A percentile compares a stretch with the other conserved stretches of the same genome.
These are phyloP conservation scores for Solanum phureja DNA, from an alignment of 257 asterid species.

Conservation along the genomic window DNA sequence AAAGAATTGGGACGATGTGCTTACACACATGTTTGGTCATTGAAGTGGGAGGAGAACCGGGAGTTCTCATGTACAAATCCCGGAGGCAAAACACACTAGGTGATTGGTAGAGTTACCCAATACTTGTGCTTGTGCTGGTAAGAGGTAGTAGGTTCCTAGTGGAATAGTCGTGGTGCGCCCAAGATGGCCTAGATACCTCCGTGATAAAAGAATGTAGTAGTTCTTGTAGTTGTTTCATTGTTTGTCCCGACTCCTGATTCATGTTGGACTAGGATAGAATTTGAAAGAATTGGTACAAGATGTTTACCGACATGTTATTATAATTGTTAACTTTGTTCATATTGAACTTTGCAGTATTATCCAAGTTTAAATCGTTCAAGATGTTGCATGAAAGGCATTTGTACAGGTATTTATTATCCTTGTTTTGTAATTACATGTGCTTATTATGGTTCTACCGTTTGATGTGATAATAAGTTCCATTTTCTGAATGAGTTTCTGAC, in stretches of 20 bases:
- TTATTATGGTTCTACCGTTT: neutral
- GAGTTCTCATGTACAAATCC: neutral
- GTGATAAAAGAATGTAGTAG: neutral
- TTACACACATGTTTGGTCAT: neutral
- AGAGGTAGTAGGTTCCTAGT: neutral
- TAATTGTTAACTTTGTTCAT: conserved; percentile 7
- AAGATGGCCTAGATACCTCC: neutral
- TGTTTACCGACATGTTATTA: neutral
- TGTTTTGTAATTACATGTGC: neutral
- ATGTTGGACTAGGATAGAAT: neutral
- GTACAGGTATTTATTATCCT: conserved; percentile 52
- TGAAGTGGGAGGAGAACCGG: neutral
- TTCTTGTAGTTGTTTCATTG: neutral
- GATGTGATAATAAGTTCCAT: neutral
- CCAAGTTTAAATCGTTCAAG: conserved; percentile 97
- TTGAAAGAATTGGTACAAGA: neutral
- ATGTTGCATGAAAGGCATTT: conserved; percentile 97
- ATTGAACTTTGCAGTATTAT: conserved; percentile 62
- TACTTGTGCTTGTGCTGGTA: neutral
- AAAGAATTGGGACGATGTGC: neutral
- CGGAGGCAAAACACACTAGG: neutral
- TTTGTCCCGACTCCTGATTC: neutral
- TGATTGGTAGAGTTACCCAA: neutral
- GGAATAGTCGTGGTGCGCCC: neutral
- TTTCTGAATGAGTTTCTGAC: neutral